Conservation (phyloP, 768 basidiomycete genomes). For the Amanita polypyramis region DNA sequence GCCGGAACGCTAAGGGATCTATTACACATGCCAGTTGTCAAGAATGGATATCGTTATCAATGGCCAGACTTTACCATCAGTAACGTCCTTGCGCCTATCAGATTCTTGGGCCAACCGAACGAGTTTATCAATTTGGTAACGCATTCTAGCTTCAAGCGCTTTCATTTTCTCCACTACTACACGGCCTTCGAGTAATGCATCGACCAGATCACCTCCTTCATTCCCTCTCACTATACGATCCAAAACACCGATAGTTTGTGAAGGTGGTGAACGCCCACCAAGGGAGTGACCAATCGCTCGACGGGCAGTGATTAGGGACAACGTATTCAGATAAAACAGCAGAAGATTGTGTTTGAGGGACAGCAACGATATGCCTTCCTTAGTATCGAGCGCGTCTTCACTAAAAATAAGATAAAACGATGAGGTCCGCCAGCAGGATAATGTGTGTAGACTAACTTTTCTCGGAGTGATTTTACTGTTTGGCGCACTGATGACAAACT, state of each 20-base stretch:
- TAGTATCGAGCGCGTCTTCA: slow-evolving; percentile 32
- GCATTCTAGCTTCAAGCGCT: slow-evolving; percentile 76
- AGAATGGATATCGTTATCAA: not conserved
- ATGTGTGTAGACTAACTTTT: slow-evolving; percentile 34
- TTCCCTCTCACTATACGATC: slow-evolving; percentile 46
- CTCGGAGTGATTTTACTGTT: slow-evolving; percentile 39
- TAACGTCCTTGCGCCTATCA: slow-evolving; percentile 24
- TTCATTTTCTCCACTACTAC: slow-evolving; percentile 85
- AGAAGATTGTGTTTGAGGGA: slow-evolving; percentile 81
- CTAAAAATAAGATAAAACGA: slow-evolving; percentile 10
- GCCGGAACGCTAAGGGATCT: slow-evolving; percentile 91
- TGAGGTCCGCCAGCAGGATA: not conserved
- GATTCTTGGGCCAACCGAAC: slow-evolving; percentile 45
- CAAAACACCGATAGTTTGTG: slow-evolving; percentile 38
- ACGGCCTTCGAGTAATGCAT: slow-evolving; percentile 69
- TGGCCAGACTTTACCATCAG: slow-evolving; percentile 43
- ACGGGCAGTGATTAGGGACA: slow-evolving; percentile 64
- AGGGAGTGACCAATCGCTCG: slow-evolving; percentile 61
- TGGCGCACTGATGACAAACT: slow-evolving; percentile 55
- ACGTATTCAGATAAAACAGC: slow-evolving; percentile 76
- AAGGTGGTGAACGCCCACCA: slow-evolving; percentile 34
- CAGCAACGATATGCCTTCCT: slow-evolving; percentile 83
- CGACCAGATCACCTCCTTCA: slow-evolving; percentile 65
- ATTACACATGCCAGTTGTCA: slow-evolving; percentile 1
- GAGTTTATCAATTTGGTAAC: slow-evolving; percentile 94